Conservation (phyloP, 352 stramenopile genomes). For the Thalassiosira pacifica region DNA sequence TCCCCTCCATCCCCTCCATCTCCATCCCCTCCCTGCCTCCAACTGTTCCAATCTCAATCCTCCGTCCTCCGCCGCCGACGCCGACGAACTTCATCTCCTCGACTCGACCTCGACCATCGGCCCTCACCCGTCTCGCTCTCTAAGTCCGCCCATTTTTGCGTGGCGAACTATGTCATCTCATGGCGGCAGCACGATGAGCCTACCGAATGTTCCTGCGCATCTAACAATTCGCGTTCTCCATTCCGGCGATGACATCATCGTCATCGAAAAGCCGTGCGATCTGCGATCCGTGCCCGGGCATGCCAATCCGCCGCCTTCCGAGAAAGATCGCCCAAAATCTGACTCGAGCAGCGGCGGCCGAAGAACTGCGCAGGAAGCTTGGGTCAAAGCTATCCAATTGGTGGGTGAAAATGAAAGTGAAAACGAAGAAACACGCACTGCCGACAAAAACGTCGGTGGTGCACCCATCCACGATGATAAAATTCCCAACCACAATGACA, state of each 20-base stretch:
- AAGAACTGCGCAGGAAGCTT: slow-evolving; percentile 70
- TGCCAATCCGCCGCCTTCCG: slow-evolving; percentile 47
- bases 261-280: slow-evolving; percentile 78
- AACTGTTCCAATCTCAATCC: no score
- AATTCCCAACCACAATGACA: background rate
- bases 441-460: slow-evolving; percentile 3
- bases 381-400: slow-evolving; percentile 66
- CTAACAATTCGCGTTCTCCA: slow-evolving; percentile 70
- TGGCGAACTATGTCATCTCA: no score
- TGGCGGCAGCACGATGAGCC: background rate
- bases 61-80: no score
- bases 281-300: slow-evolving; percentile 78
- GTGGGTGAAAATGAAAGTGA: slow-evolving; percentile 25
- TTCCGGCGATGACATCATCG: slow-evolving; percentile 70
- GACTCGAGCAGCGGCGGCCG: background rate
- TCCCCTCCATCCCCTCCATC: no score
- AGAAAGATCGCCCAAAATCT: slow-evolving; percentile 7
- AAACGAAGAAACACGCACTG: no score
- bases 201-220: slow-evolving; percentile 24
- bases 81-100: no score
- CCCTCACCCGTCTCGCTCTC: no score
- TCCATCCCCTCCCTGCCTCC: no score
- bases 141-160: no score
- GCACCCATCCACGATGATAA: no score
- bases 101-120: no score